Base-by-base conservation (phyloP, 2,329 filamentous ascomycete genomes). In the Colletotrichum endophyticum region DNA sequence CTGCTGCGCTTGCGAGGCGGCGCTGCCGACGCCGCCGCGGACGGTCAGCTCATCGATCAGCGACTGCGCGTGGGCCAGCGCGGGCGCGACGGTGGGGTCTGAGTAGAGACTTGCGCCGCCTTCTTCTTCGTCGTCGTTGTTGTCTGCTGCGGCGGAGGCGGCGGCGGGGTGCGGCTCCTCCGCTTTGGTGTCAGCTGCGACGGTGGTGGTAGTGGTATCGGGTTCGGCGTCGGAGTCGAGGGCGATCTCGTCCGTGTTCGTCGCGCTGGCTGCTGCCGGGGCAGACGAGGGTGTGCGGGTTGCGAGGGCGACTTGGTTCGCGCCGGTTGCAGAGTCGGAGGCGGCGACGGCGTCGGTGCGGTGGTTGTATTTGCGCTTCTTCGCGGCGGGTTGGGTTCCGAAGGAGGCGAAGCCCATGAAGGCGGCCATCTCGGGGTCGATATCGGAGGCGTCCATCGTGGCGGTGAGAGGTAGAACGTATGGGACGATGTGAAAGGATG, bases 371-470 rank as follows among this genome's bases (percentile, higher is more conserved):
- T 93, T 93, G 77, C 94, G 90, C 83, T 94, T 94, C 83, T 94
- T 95, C 25, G 76, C 72, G 59, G 88, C 88, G 2, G 89, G 86
- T 79, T 90, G 87, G 12, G 85, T 84, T 79, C 94, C 94, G 81
- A 96, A 96, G 73, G 91, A 89, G 11, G 92, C 90, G 84, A 96
- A 96, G 78, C 94, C 94, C 92, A 96, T 94, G 63, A 91, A 89
- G 57, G 91, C 90, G 27, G 92, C 92, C 83, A 95, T 92, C 25
- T 82, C 81, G n/a, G 82, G 81, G 49, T 84, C 81, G 36, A 61
- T n/a, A 4, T 73, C 74, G 22, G 73, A 53, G 53, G 78, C 62
- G 76, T 77, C 72, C 73, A 78, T 78, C 49, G 73, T 28, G 72
- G 66, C 61, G 68, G 39, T 62, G 32, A 39, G 44, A 9, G 16